Evolutionary conservation across 2,329 filamentous ascomycete species (phyloP), one percentile per base, ranked within the genome.

Genomic region (Chrysoporthe austroafricana): DNA sequence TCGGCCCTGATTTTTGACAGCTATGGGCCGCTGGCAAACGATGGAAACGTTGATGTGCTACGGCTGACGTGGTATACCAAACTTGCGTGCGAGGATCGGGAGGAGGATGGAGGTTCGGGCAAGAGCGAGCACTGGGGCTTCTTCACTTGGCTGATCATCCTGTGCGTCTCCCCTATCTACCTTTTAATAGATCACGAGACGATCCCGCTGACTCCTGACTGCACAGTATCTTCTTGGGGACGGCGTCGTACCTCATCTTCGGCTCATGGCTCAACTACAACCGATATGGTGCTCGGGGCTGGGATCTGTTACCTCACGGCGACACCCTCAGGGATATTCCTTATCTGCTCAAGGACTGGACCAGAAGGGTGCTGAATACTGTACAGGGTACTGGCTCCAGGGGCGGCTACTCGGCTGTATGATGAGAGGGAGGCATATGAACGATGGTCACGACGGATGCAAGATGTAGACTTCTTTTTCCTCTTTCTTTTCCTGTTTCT

Each of bases 181-280:
- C 26, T 9, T 26, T 44, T 16, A 18, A 32, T 21, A 4, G 1
- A 16, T 39, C 32, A 36, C 9, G 11, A 58, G 14, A 4, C n/a
- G 6, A 5, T 5, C 5, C 14, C 66, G 18, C 76, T 72, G 71
- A 75, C 69, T 13, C 7, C 18, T 32, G 44, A 4, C 0, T 32
- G n/a, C 64, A 26, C 72, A 97, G 94, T 73, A 81, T 91, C 69
- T 99, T 99, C 86, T 85, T 98, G 70, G 88, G 88, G 58, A 91
- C 89, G 52, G 93, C 96, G 1, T 83, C 94, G 34, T 99, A 98
- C 81, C 90, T 99, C 72, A 97, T 98, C 78, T 98, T 98, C 76
- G 94, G 95, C 71, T 97, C 94, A 26, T 99, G 96, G 96, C 89
- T 98, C 78, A 98, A 98, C 84, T 98, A 98, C 85, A 97, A 94